Conservation (phyloP, 306 rosid species). For the Ceratonia siliqua region DNA sequence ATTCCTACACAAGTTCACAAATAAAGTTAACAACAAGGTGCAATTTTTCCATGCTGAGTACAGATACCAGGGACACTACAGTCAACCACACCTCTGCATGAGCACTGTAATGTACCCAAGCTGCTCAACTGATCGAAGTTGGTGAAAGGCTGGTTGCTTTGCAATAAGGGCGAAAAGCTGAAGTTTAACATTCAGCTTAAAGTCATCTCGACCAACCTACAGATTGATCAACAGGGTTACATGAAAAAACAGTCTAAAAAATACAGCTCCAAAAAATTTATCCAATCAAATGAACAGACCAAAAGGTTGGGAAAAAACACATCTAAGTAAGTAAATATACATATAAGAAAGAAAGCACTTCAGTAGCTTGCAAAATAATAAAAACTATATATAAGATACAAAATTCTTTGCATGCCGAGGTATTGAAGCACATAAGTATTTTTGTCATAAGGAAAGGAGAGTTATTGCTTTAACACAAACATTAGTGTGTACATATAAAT, state of each 20-base stretch:
- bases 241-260: constrained; percentile 10
- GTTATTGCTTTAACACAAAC: no score
- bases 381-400: neutral
- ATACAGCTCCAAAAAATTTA: constrained; percentile 2
- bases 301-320: neutral
- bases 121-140: constrained; percentile 96
- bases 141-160: constrained; percentile 92
- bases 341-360: constrained; percentile 7
- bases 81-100: constrained; percentile 61
- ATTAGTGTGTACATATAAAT: no score
- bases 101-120: constrained; percentile 86
- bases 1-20: constrained; percentile 57
- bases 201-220: constrained; percentile 87
- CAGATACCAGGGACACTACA: constrained; percentile 13
- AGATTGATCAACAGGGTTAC: constrained; percentile 31
- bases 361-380: neutral
- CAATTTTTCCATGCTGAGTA: constrained; percentile 15
- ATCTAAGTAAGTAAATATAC: neutral
- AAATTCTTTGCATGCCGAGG: neutral
- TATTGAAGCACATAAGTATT: neutral
- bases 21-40: neutral
- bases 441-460: no score
- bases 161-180: constrained; percentile 88
- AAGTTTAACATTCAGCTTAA: constrained; percentile 81
- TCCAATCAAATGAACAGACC: constrained; percentile 21